Evolutionary conservation across 768 basidiomycete genomes (phyloP).

Genomic region (Crassisporium funariophilum): DNA sequence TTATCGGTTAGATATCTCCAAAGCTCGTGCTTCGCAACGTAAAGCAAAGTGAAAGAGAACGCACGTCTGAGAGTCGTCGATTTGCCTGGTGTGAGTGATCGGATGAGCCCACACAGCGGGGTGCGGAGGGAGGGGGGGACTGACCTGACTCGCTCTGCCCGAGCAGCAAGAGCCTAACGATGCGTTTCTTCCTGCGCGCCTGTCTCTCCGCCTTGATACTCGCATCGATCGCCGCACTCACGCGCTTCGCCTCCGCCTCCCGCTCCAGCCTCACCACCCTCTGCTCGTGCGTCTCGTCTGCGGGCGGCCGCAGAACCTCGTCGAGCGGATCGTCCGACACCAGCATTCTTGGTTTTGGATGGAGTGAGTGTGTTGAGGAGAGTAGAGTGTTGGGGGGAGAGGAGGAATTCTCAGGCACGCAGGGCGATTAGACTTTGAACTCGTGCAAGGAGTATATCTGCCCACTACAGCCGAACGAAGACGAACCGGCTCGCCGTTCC

Average conservation of each 20-base stretch:
- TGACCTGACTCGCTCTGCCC: constrained; percentile 84
- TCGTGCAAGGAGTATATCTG: no score
- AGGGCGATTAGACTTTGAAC: constrained; percentile 23
- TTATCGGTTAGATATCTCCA: constrained; percentile 1
- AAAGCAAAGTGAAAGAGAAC: constrained; percentile 30
- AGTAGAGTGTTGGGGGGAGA: constrained; percentile 12
- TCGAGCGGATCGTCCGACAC: constrained; percentile 65
- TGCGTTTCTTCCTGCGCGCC: constrained; percentile 62
- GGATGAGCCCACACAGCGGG: constrained; percentile 7
- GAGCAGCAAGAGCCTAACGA: constrained; percentile 73
- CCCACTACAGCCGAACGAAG: neutral
- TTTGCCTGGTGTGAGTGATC: constrained; percentile 52
- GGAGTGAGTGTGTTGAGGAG: constrained; percentile 20
- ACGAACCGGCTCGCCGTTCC: constrained; percentile 22
- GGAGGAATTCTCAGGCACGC: constrained; percentile 25
- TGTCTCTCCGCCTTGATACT: constrained; percentile 66
- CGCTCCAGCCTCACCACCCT: constrained; percentile 51
- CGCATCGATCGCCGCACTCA: constrained; percentile 76
- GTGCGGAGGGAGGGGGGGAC: constrained; percentile 21
- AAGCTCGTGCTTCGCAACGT: neutral
- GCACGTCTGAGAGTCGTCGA: constrained; percentile 80
- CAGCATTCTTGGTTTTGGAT: no score
- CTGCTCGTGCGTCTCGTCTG: constrained; percentile 64
- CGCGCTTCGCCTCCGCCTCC: constrained; percentile 67
- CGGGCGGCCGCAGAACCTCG: constrained; percentile 63